Evolutionary conservation across 2,329 filamentous ascomycete species (phyloP).

Genomic region (Aspergillus uvarum): DNA sequence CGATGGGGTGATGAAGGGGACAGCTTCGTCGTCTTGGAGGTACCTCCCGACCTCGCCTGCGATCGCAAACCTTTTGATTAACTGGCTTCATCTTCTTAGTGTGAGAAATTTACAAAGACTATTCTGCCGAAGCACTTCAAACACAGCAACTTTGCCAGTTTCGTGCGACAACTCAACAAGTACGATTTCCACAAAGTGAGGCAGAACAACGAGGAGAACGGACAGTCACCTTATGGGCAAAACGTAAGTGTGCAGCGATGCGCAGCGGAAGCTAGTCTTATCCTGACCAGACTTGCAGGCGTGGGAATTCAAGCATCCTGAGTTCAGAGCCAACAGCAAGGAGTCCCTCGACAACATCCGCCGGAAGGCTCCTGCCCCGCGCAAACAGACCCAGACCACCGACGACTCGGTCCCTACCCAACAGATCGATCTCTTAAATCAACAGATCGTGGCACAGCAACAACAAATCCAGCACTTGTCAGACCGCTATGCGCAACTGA

Average conservation of each 20-base stretch:
- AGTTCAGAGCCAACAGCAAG: constrained; percentile 94
- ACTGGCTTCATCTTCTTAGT: constrained; percentile 54
- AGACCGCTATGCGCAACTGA: constrained; percentile 78
- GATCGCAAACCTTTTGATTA: constrained; percentile 13
- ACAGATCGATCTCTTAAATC: constrained; percentile 85
- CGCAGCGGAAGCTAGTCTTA: not conserved
- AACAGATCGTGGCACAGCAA: constrained; percentile 83
- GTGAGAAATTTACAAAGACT: constrained; percentile 96
- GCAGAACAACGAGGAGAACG: constrained; percentile 82
- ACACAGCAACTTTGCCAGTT: constrained; percentile 97
- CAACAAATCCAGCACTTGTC: constrained; percentile 88
- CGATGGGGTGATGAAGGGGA: constrained; percentile 94
- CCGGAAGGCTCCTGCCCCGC: constrained; percentile 86
- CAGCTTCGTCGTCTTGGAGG: constrained; percentile 96
- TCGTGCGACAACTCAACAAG: constrained; percentile 93
- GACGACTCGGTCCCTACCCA: constrained; percentile 78
- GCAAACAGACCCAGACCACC: constrained; percentile 67
- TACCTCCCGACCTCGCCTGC: constrained; percentile 42
- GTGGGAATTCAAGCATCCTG: constrained; percentile 97
- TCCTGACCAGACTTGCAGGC: constrained; percentile 53
- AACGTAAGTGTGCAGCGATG: constrained; percentile 54
- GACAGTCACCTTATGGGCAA: constrained; percentile 75
- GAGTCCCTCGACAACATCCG: constrained; percentile 95
- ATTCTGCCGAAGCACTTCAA: constrained; percentile 99
- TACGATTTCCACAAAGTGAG: constrained; percentile 99